These are phyloP conservation scores for Aspergillus hiratsukae DNA, from an alignment of 2,329 filamentous ascomycete species.

Conservation along the genomic window DNA sequence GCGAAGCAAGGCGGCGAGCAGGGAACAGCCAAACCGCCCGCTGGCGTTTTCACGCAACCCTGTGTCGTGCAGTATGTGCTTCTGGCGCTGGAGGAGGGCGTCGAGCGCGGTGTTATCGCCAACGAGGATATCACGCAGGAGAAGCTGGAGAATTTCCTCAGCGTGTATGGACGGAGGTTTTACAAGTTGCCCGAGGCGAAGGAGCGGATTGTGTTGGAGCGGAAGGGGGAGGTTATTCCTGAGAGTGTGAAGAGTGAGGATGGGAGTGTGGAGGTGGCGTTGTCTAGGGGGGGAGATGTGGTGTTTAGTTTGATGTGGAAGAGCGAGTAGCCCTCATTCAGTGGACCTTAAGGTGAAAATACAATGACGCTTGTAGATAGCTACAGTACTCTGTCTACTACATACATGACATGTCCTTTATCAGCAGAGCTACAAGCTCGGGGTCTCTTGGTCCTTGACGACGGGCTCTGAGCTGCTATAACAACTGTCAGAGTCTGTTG, in stretches of 20 bases:
- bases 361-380: neutral
- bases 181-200: neutral
- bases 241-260: neutral
- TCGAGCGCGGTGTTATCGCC: neutral
- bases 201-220: neutral
- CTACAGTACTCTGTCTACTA: neutral
- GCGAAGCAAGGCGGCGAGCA: constrained; percentile 49
- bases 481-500: neutral
- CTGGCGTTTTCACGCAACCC: constrained; percentile 61
- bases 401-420: neutral
- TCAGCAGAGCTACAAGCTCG: neutral
- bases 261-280: neutral
- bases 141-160: neutral
- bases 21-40: constrained; percentile 42
- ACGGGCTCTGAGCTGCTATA: neutral
- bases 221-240: neutral
- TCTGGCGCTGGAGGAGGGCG: neutral
- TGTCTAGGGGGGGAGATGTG: neutral
- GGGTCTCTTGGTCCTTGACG: neutral
- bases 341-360: neutral
- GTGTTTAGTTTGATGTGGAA: neutral
- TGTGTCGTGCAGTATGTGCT: neutral
- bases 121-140: neutral
- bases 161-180: neutral
- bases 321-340: neutral